A percentile compares a stretch with the other conserved stretches of the same genome.
These are phyloP conservation scores for Coemansia sp. DNA, from an alignment of 192 early-diverging fungal genomes.

Conservation along the genomic window DNA sequence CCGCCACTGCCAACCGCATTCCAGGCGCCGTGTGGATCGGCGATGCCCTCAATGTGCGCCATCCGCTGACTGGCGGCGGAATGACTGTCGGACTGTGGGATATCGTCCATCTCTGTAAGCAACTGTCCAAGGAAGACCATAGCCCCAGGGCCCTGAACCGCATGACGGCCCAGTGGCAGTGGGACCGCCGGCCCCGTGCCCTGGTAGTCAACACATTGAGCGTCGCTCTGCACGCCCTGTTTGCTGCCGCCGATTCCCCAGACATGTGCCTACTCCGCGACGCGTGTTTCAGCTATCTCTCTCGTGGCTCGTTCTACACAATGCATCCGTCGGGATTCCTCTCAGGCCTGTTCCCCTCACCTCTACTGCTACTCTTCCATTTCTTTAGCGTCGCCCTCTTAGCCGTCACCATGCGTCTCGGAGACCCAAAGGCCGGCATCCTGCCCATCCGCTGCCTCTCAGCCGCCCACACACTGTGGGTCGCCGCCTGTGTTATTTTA, in stretches of 20 bases:
- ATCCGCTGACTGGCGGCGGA: constrained; percentile 93
- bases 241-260: constrained; percentile 69
- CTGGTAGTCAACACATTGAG: constrained; percentile 88
- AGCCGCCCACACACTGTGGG: constrained; percentile 58
- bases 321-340: constrained; percentile 83
- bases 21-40: constrained; percentile 84
- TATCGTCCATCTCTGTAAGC: constrained; percentile 70
- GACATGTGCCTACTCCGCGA: constrained; percentile 74
- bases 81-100: constrained; percentile 98
- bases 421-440: constrained; percentile 15
- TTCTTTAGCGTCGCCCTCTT: constrained; percentile 89
- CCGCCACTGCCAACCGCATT: constrained; percentile 72
- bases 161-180: constrained; percentile 68
- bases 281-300: constrained; percentile 88
- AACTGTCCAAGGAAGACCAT: constrained; percentile 22
- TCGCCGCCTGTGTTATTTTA: constrained; percentile 57
- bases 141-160: constrained; percentile 35
- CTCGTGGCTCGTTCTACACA: constrained; percentile 78
- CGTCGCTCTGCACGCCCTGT: constrained; percentile 87
- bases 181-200: constrained; percentile 72
- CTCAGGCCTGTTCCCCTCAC: constrained; percentile 77
- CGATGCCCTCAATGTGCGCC: constrained; percentile 96
- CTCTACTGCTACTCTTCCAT: constrained; percentile 78
- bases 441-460: constrained; percentile 22
- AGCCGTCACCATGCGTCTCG: constrained; percentile 36